These are phyloP conservation scores for Panicum hallii DNA, from an alignment of 202 grass and related monocot species.

Conservation along the genomic window DNA sequence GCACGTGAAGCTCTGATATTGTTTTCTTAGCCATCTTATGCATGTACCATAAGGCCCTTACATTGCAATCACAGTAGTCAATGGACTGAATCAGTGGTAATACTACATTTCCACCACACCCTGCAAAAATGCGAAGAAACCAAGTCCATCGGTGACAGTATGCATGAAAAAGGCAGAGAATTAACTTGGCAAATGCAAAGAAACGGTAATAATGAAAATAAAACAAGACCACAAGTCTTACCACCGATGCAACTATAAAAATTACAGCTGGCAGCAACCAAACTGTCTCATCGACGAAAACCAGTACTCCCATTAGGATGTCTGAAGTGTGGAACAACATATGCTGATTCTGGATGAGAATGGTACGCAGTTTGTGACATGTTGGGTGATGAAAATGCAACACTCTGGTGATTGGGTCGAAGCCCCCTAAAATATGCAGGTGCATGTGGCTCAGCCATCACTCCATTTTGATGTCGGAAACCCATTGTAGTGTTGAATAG, in stretches of 20 bases:
- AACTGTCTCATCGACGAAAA: conserved; percentile 42
- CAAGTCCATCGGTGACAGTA: neutral
- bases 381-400: conserved; percentile 1
- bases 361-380: neutral
- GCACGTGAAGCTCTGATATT: neutral
- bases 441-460: conserved; percentile 4
- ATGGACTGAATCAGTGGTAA: neutral
- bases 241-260: conserved; percentile 20
- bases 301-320: conserved; percentile 28
- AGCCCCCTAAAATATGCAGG: conserved; percentile 15
- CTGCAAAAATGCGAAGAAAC: conserved; percentile 3
- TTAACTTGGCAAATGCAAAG: neutral
- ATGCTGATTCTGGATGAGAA: conserved; percentile 18
- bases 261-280: conserved; percentile 1
- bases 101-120: conserved; percentile 9
- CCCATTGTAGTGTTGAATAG: conserved; percentile 4
- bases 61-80: neutral
- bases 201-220: neutral
- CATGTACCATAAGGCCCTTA: neutral
- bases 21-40: neutral
- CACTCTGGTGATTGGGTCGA: conserved; percentile 2
- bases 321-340: conserved; percentile 23
- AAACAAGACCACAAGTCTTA: neutral
- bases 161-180: neutral
- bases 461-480: conserved; percentile 15